Percentiles rank a stretch among this genome's conserved stretches.
phyloP scores from a whole-genome alignment of 2,329 filamentous ascomycete species.

The Fusarium tanahbumbuense region DNA sequence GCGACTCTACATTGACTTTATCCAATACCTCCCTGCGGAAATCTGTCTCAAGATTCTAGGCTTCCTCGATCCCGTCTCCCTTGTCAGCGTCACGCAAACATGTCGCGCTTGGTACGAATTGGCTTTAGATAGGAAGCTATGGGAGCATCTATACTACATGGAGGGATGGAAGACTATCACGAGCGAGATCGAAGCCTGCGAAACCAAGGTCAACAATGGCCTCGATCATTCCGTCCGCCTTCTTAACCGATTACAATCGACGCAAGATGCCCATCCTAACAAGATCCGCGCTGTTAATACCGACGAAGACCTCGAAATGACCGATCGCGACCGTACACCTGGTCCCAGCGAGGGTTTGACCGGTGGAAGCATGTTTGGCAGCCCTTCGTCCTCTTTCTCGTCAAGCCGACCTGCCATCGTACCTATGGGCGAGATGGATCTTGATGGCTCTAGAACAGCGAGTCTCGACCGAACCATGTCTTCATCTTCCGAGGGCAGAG shows the following conservation, averaged over 20 bases:
- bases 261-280: slow-evolving; percentile 61
- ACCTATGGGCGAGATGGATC: slow-evolving; percentile 48
- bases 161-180: slow-evolving; percentile 87
- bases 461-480: slow-evolving; percentile 47
- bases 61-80: slow-evolving; percentile 82
- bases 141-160: slow-evolving; percentile 83
- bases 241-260: slow-evolving; percentile 57
- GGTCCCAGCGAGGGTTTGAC: slow-evolving; percentile 41
- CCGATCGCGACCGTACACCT: slow-evolving; percentile 51
- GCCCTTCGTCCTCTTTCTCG: slow-evolving; percentile 50
- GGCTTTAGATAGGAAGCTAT: slow-evolving; percentile 84
- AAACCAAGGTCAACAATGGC: slow-evolving; percentile 67
- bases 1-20: slow-evolving; percentile 91
- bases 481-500: slow-evolving; percentile 47
- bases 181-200: slow-evolving; percentile 73
- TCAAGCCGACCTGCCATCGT: slow-evolving; percentile 43
- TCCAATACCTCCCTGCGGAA: slow-evolving; percentile 85
- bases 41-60: slow-evolving; percentile 90
- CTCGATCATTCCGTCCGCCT: slow-evolving; percentile 54
- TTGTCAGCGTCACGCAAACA: slow-evolving; percentile 81
- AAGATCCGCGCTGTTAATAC: slow-evolving; percentile 66
- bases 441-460: slow-evolving; percentile 48
- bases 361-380: slow-evolving; percentile 52
- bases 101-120: slow-evolving; percentile 86
- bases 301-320: slow-evolving; percentile 64